Evolutionary conservation across 352 stramenopile species (phyloP).

Genomic region (Globisporangium takayamanum): DNA sequence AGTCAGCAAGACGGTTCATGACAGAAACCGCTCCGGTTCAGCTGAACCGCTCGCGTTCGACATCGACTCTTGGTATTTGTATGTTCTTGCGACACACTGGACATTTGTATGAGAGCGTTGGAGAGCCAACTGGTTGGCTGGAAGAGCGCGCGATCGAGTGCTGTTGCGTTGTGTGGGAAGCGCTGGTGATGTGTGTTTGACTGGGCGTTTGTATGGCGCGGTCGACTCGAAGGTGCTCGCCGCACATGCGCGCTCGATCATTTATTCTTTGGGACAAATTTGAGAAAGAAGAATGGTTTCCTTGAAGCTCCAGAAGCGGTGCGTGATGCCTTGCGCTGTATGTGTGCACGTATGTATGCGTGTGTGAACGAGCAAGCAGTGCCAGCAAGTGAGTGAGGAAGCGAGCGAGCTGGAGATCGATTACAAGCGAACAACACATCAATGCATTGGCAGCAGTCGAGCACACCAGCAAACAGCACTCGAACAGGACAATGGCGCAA

Average conservation of each 20-base stretch:
- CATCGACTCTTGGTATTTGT: background rate
- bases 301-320: conserved; percentile 89
- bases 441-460: background rate
- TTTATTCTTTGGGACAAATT: conserved; percentile 86
- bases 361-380: background rate
- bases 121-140: conserved; percentile 14
- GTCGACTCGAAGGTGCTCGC: background rate
- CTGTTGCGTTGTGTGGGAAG: background rate
- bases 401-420: background rate
- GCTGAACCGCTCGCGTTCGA: background rate
- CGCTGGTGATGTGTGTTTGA: conserved; percentile 1
- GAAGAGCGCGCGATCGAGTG: background rate
- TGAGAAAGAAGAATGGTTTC: conserved; percentile 84
- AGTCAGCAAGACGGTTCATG: too few species aligned
- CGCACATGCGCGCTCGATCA: conserved; percentile 7
- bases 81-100: too few species aligned
- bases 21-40: too few species aligned
- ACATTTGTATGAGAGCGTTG: too few species aligned
- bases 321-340: conserved; percentile 20
- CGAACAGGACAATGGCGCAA: background rate
- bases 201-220: conserved; percentile 17
- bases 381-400: background rate
- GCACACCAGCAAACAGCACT: background rate
- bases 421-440: too few species aligned
- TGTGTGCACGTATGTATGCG: background rate